Conservation (phyloP, 139 green algal genomes). For the Eudorina sp. region DNA sequence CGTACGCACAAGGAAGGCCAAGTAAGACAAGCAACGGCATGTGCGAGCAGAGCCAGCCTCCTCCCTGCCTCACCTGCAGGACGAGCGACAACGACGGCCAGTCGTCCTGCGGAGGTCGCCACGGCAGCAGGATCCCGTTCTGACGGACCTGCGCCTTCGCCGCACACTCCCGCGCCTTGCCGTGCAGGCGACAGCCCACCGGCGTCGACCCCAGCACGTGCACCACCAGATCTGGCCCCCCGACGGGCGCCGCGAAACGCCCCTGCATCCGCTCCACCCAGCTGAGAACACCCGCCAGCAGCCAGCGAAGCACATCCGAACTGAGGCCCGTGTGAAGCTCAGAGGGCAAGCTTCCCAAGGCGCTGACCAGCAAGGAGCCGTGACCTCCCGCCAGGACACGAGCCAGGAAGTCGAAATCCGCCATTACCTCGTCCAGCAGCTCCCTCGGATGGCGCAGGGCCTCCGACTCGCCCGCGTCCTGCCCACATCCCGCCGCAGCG, state of each 20-base stretch:
- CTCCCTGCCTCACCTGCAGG: neutral
- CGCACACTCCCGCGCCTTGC: neutral
- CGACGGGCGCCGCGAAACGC: neutral
- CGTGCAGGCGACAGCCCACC: neutral
- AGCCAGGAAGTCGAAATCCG: neutral
- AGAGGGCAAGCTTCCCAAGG: neutral
- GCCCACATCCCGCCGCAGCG: neutral
- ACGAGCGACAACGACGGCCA: neutral
- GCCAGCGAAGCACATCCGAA: neutral
- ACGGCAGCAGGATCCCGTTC: neutral
- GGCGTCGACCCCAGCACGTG: neutral
- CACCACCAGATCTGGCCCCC: too few species aligned
- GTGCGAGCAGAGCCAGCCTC: neutral
- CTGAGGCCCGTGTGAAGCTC: neutral
- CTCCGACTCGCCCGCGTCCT: neutral
- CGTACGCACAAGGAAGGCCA: too few species aligned
- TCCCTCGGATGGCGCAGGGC: too few species aligned
- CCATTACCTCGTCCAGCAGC: neutral
- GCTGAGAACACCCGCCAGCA: neutral
- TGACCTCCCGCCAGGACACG: neutral
- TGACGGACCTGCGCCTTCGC: neutral
- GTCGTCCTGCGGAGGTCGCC: neutral
- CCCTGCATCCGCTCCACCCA: neutral
- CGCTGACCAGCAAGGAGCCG: neutral
- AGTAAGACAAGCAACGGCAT: too few species aligned